Evolutionary conservation across 116 monocot species (phyloP).

Genomic region (Phalaenopsis hybrid): DNA sequence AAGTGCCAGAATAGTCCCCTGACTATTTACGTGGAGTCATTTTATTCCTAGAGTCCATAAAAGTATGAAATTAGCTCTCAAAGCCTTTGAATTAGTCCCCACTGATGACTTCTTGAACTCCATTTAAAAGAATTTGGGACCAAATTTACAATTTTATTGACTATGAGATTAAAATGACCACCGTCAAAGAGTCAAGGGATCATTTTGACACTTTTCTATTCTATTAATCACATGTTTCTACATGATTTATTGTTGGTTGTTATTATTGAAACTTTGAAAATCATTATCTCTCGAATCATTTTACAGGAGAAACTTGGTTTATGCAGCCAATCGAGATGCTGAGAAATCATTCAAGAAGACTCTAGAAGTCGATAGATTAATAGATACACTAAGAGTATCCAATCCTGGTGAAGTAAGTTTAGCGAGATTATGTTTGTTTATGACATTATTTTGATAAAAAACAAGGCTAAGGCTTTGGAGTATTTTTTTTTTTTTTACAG

Average conservation of each 20-base stretch:
- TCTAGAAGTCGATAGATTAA: conserved; percentile 67
- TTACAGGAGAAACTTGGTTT: conserved; percentile 52
- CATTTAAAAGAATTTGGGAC: no score
- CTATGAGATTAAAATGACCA: no score
- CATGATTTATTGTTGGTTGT: neutral
- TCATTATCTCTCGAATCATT: neutral
- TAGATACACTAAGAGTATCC: conserved; percentile 69
- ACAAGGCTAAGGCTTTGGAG: neutral
- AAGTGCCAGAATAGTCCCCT: no score
- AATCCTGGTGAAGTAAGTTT: conserved; percentile 62
- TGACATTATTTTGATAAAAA: neutral
- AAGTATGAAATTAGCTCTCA: no score
- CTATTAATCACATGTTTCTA: neutral
- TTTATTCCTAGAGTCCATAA: no score
- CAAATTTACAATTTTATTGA: no score
- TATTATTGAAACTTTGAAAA: neutral
- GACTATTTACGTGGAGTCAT: no score
- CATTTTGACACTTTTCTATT: no score
- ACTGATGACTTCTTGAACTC: no score
- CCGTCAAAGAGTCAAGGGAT: no score
- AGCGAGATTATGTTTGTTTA: neutral
- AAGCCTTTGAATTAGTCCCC: no score
- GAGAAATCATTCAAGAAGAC: conserved; percentile 75
- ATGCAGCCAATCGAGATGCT: conserved; percentile 60
- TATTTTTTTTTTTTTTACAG: conserved; percentile 26